Conservation (phyloP, 2,329 filamentous ascomycete species). For the Curvularia lunata region DNA sequence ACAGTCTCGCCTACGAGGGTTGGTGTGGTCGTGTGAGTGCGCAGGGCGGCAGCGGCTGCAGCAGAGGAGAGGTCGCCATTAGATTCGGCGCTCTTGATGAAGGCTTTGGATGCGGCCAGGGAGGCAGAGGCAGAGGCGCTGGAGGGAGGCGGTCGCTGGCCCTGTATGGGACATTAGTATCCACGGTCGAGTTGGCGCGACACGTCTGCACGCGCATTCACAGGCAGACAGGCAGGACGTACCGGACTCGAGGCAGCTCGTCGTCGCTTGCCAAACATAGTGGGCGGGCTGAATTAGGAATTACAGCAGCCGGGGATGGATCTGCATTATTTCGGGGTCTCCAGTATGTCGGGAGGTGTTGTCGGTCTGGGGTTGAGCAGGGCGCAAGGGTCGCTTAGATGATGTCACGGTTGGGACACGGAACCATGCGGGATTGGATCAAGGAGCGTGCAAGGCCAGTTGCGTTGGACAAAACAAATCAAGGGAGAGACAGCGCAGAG, state of each 20-base stretch:
- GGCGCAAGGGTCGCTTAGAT: constrained; percentile 21
- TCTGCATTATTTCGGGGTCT: constrained; percentile 29
- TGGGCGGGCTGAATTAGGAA: constrained; percentile 27
- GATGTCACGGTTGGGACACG: constrained; percentile 26
- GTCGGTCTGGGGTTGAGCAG: constrained; percentile 11
- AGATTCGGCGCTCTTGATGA: constrained; percentile 70
- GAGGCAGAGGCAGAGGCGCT: constrained; percentile 76
- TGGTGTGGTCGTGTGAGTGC: constrained; percentile 76
- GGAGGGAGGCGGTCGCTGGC: constrained; percentile 53
- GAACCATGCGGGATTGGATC: constrained; percentile 15
- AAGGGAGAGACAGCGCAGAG: neutral
- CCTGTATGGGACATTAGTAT: constrained; percentile 40
- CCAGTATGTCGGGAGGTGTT: constrained; percentile 1
- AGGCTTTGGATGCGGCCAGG: constrained; percentile 81
- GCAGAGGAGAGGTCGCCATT: constrained; percentile 76
- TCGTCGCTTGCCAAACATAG: constrained; percentile 44
- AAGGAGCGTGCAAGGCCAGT: constrained; percentile 11
- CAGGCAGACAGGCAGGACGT: constrained; percentile 17
- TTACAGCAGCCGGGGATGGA: constrained; percentile 29
- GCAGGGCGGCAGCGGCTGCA: constrained; percentile 84
- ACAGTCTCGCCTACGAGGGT: constrained; percentile 82
- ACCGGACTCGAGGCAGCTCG: constrained; percentile 46
- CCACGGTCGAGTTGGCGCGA: constrained; percentile 1
- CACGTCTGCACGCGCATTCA: constrained; percentile 8
- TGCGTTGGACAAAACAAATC: constrained; percentile 4